These are phyloP conservation scores for Aspergillus quadricinctus DNA, from an alignment of 2,329 filamentous ascomycete genomes.

Conservation along the genomic window DNA sequence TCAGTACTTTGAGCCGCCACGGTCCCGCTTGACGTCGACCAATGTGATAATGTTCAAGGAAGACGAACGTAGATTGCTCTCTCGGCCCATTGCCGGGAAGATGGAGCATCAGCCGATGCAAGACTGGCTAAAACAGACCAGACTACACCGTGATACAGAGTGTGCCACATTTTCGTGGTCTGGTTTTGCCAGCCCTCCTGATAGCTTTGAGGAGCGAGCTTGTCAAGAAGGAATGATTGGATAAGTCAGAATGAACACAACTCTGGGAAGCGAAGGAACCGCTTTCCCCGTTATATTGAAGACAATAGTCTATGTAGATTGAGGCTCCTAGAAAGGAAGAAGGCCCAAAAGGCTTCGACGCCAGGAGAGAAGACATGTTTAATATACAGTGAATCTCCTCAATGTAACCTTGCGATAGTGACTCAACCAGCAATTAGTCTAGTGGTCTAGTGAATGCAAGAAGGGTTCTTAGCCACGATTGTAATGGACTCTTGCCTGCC, in stretches of 20 bases:
- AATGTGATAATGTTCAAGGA: not conserved
- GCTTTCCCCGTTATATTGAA: not conserved
- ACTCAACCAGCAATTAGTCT: not conserved
- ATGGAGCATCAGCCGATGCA: slow-evolving; percentile 3
- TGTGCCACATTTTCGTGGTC: slow-evolving; percentile 1
- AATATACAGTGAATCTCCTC: not conserved
- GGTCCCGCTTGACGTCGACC: not conserved
- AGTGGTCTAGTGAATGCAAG: not conserved
- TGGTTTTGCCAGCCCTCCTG: not conserved
- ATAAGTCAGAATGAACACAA: not conserved
- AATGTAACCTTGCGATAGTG: not conserved
- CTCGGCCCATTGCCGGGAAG: slow-evolving; percentile 44
- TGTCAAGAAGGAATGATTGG: not conserved
- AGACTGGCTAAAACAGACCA: slow-evolving; percentile 1
- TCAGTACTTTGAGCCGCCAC: not conserved
- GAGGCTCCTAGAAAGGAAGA: not conserved
- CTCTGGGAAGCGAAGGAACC: not conserved
- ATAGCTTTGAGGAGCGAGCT: not conserved
- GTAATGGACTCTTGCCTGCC: not conserved
- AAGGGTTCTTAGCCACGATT: not conserved
- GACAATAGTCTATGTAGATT: not conserved
- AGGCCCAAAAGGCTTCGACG: not conserved
- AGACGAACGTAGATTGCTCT: slow-evolving; percentile 48
- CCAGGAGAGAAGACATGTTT: not conserved
- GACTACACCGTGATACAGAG: not conserved